These are phyloP conservation scores for Microbotryum violaceum DNA, from an alignment of 1,284 basidiomycete genomes.

Conservation along the genomic window DNA sequence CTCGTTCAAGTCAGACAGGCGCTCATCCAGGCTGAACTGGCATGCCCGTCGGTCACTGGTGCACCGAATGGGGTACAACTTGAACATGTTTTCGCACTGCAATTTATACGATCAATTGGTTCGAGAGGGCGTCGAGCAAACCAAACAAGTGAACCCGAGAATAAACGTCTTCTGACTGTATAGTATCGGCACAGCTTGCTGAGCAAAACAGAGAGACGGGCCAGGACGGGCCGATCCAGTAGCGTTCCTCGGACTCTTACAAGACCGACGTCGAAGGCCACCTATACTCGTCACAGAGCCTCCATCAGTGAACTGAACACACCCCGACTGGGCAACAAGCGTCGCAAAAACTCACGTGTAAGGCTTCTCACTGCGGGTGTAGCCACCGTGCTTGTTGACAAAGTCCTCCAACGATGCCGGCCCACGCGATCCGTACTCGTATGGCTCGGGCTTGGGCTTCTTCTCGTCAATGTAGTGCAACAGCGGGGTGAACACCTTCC, in stretches of 20 bases:
- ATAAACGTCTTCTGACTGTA: no score
- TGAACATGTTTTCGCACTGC: no score
- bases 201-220: no score
- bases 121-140: no score
- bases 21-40: no score
- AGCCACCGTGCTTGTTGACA: conserved; percentile 62
- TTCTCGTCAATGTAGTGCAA: conserved; percentile 27
- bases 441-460: conserved; percentile 60
- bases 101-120: no score
- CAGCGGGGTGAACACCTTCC: conserved; percentile 54
- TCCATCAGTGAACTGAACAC: background rate
- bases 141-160: no score
- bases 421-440: conserved; percentile 89
- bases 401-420: conserved; percentile 73
- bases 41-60: no score
- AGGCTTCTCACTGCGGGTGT: conserved; percentile 51
- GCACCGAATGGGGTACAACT: no score
- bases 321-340: background rate
- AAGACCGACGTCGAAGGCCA: conserved; percentile 29
- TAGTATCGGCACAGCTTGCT: no score
- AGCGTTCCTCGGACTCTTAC: conserved; percentile 5
- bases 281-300: background rate
- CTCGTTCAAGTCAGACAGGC: no score
- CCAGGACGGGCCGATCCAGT: no score
- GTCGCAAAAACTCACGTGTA: conserved; percentile 16